Conservation (phyloP, 2,329 filamentous ascomycete genomes). For the Exophiala mesophila region DNA sequence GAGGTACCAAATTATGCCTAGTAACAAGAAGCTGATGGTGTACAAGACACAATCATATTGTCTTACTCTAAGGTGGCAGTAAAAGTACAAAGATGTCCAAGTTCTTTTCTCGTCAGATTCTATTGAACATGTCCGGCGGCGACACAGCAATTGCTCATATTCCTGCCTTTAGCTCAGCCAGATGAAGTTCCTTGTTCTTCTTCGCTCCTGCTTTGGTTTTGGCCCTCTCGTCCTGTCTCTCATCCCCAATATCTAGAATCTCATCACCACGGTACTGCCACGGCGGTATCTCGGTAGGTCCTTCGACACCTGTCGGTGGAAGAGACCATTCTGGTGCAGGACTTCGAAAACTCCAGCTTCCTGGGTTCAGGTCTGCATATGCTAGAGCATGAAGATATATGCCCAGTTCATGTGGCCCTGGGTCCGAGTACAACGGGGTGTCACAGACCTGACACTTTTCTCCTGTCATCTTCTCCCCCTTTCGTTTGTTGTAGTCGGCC, state of each 20-base stretch:
- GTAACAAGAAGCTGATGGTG: too few species aligned
- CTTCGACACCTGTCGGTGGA: conserved; percentile 66
- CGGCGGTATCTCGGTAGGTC: conserved; percentile 61
- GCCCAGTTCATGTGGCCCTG: conserved; percentile 80
- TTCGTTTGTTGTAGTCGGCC: conserved; percentile 79
- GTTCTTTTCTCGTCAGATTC: too few species aligned
- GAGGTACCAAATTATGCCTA: too few species aligned
- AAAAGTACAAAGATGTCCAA: too few species aligned
- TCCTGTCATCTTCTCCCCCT: conserved; percentile 90
- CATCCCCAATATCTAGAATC: conserved; percentile 34
- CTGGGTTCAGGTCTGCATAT: conserved; percentile 72
- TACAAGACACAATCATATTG: too few species aligned
- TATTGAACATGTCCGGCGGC: too few species aligned
- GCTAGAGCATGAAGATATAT: conserved; percentile 90
- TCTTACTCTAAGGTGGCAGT: too few species aligned
- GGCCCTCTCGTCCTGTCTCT: conserved; percentile 26
- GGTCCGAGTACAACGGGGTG: conserved; percentile 89
- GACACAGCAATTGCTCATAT: too few species aligned
- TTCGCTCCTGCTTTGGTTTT: conserved; percentile 20
- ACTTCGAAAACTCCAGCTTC: conserved; percentile 83
- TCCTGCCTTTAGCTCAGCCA: too few species aligned
- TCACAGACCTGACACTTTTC: conserved; percentile 73
- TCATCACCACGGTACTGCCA: conserved; percentile 37
- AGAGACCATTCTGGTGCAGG: conserved; percentile 80
- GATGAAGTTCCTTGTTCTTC: conserved; percentile 21